Conservation (phyloP, 2,329 filamentous ascomycete genomes). For the Aspergillus ochraceoroseus region DNA sequence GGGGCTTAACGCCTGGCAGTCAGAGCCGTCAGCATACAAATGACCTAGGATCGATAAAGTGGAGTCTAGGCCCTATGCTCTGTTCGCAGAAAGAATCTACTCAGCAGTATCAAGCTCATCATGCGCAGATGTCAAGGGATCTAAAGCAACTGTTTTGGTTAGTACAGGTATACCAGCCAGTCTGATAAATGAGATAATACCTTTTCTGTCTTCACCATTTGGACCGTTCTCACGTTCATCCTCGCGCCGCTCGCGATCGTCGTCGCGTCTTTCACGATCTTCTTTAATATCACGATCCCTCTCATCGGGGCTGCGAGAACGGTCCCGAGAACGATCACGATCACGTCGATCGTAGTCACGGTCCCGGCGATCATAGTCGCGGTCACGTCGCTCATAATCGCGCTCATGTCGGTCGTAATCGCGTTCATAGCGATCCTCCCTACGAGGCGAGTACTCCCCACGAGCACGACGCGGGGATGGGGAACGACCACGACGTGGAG, state of each 20-base stretch:
- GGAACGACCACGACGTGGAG: slow-evolving; percentile 66
- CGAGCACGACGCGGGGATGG: slow-evolving; percentile 55
- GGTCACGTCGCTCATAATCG: slow-evolving; percentile 65
- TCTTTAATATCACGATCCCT: slow-evolving; percentile 49
- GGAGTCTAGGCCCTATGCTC: slow-evolving; percentile 4
- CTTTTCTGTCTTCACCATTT: slow-evolving; percentile 87
- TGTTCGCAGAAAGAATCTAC: slow-evolving; percentile 41
- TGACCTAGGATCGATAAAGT: neutral
- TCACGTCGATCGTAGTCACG: slow-evolving; percentile 49
- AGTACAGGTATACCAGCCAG: slow-evolving; percentile 6
- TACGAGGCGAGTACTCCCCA: slow-evolving; percentile 75
- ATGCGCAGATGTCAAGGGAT: slow-evolving; percentile 75
- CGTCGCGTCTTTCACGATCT: slow-evolving; percentile 46
- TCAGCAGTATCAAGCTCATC: slow-evolving; percentile 97
- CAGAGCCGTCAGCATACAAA: slow-evolving; percentile 4
- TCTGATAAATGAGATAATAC: slow-evolving; percentile 47
- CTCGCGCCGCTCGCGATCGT: slow-evolving; percentile 65
- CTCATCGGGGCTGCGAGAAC: slow-evolving; percentile 66
- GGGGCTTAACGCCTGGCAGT: neutral
- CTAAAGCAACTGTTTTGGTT: slow-evolving; percentile 50
- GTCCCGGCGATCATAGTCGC: slow-evolving; percentile 62
- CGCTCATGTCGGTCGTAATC: slow-evolving; percentile 67
- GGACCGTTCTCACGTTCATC: slow-evolving; percentile 69
- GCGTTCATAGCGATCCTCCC: slow-evolving; percentile 78
- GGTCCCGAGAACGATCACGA: slow-evolving; percentile 59